Evolutionary conservation across 2,329 filamentous ascomycete species (phyloP).

Genomic region (Aureobasidium sp.): DNA sequence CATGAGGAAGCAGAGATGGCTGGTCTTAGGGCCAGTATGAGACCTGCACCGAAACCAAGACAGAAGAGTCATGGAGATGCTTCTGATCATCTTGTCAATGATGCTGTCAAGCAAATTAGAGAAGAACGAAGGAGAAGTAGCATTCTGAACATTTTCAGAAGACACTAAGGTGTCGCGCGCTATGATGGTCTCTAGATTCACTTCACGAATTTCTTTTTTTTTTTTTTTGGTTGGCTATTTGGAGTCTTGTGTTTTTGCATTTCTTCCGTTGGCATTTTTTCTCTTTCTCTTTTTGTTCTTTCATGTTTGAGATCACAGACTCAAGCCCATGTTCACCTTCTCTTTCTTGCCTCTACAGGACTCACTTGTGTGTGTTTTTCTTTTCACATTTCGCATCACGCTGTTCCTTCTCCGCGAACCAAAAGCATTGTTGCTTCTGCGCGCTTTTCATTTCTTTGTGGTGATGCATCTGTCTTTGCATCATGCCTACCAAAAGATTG

Average conservation of each 20-base stretch:
- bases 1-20: not conserved
- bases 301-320: not conserved
- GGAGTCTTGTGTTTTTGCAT: not conserved
- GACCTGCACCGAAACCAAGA: not conserved
- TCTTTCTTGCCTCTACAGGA: not conserved
- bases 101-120: constrained; percentile 9
- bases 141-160: not conserved
- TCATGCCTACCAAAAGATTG: not conserved
- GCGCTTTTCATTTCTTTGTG: not conserved
- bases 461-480: not conserved
- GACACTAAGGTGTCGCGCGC: not conserved
- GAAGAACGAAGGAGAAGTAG: not conserved
- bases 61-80: constrained; percentile 9
- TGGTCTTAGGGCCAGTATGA: not conserved
- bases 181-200: not conserved
- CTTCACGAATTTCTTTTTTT: not conserved
- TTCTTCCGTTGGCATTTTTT: not conserved
- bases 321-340: not conserved
- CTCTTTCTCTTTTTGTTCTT: not conserved
- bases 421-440: too few relatives aligned
- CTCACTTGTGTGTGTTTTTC: not conserved
- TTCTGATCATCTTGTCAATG: not conserved
- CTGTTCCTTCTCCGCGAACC: not conserved
- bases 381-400: not conserved
- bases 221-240: not conserved